Percentiles rank a stretch among this genome's conserved stretches.
Conservation (phyloP, 805 yeast genomes). For the Candida berthetii region DNA sequence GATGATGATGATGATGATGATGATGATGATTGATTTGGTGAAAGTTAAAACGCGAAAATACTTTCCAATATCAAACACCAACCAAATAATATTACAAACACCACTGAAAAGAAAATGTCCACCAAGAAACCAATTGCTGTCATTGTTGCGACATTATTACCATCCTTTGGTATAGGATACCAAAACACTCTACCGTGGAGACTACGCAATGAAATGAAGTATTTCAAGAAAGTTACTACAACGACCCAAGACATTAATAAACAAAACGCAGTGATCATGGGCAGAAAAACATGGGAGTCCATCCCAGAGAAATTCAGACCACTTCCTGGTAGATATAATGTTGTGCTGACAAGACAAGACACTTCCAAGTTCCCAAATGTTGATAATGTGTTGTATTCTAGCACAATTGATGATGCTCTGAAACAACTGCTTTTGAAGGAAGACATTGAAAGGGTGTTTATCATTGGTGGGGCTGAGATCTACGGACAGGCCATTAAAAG, state of each 20-base stretch:
- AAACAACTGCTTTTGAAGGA: conserved; percentile 18
- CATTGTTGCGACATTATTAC: conserved; percentile 82
- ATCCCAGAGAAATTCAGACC: conserved; percentile 86
- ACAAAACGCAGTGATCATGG: conserved; percentile 86
- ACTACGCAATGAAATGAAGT: conserved; percentile 76
- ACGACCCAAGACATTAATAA: conserved; percentile 25
- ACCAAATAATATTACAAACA: too few species aligned
- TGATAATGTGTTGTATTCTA: conserved; percentile 25
- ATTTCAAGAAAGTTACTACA: conserved; percentile 71
- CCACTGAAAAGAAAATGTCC: neutral
- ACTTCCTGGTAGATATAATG: conserved; percentile 65
- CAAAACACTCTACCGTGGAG: conserved; percentile 87
- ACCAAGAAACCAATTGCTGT: conserved; percentile 40
- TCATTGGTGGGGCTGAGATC: conserved; percentile 92
- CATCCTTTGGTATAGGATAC: conserved; percentile 78
- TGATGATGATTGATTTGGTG: too few species aligned
- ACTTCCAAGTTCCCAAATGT: conserved; percentile 7
- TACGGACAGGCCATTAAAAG: conserved; percentile 50
- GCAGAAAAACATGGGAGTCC: conserved; percentile 93
- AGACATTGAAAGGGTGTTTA: conserved; percentile 53
- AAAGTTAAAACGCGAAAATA: too few species aligned
- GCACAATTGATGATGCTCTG: conserved; percentile 39
- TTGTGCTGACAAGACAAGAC: conserved; percentile 57
- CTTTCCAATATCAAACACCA: too few species aligned
- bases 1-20: too few species aligned